A percentile compares a stretch with the other conserved stretches of the same genome.
These are phyloP conservation scores for Phytophthora pini DNA, from an alignment of 352 stramenopile species.

Conservation along the genomic window DNA sequence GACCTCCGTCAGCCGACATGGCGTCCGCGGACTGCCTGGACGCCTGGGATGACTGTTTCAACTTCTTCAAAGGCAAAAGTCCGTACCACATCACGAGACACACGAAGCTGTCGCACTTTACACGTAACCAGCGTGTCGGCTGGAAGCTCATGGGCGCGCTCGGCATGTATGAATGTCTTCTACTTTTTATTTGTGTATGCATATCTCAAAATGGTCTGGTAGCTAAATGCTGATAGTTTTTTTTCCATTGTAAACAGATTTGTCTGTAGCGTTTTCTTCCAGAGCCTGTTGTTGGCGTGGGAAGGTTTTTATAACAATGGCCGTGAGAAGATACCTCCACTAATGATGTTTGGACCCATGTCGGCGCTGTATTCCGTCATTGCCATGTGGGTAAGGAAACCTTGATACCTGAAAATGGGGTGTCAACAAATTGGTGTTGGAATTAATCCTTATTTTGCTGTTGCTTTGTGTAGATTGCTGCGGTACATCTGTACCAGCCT, in stretches of 20 bases:
- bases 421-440: background rate
- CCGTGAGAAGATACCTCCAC: slow-evolving; percentile 55
- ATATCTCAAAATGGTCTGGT: background rate
- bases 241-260: slow-evolving; percentile 36
- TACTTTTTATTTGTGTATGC: background rate
- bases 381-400: slow-evolving; percentile 54
- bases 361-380: slow-evolving; percentile 60
- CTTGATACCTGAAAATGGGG: background rate
- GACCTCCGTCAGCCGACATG: slow-evolving; percentile 13
- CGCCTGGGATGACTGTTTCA: slow-evolving; percentile 61
- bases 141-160: slow-evolving; percentile 69
- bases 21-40: slow-evolving; percentile 45
- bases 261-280: slow-evolving; percentile 58
- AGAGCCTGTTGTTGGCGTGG: slow-evolving; percentile 55
- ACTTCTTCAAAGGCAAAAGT: slow-evolving; percentile 74
- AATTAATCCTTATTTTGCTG: background rate
- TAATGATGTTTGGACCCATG: slow-evolving; percentile 52
- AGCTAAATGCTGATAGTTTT: background rate
- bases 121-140: slow-evolving; percentile 55
- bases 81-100: slow-evolving; percentile 57
- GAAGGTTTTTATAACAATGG: slow-evolving; percentile 52
- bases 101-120: slow-evolving; percentile 54
- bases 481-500: slow-evolving; percentile 63
- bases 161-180: slow-evolving; percentile 44
- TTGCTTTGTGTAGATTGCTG: slow-evolving; percentile 39